Conservation (phyloP, 352 stramenopile species). For the Phytophthora macrochlamydospora region DNA sequence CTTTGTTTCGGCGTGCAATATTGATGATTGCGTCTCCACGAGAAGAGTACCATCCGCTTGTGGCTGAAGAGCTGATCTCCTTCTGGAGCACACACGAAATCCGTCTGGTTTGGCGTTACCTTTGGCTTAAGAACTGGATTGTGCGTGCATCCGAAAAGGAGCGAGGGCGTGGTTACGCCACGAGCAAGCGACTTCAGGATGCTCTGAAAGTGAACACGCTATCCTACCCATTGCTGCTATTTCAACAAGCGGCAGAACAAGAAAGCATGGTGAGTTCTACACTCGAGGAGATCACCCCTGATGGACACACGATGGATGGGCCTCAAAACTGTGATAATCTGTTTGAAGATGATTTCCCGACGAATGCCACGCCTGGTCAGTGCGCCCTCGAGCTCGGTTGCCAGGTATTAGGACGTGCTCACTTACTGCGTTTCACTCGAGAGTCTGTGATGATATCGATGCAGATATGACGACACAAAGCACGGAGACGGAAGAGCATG, state of each 20-base stretch:
- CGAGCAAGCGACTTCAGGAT: slow-evolving; percentile 69
- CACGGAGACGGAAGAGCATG: slow-evolving; percentile 6
- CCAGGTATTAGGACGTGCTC: slow-evolving; percentile 76
- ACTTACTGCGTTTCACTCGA: slow-evolving; percentile 44
- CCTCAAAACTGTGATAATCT: slow-evolving; percentile 37
- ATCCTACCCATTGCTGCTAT: slow-evolving; percentile 70
- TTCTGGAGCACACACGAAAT: slow-evolving; percentile 78
- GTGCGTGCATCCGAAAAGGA: slow-evolving; percentile 77
- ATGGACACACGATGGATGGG: slow-evolving; percentile 3
- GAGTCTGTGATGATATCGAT: slow-evolving; percentile 16
- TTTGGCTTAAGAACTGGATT: slow-evolving; percentile 89
- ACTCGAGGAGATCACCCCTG: slow-evolving; percentile 56
- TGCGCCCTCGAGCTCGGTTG: slow-evolving; percentile 68
- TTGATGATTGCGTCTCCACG: slow-evolving; percentile 83
- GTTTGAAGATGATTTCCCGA: slow-evolving; percentile 74
- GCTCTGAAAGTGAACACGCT: slow-evolving; percentile 73
- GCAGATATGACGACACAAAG: slow-evolving; percentile 18
- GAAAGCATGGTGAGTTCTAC: slow-evolving; percentile 72
- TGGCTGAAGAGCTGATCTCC: slow-evolving; percentile 85
- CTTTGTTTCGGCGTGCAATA: slow-evolving; percentile 76
- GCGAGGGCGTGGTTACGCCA: slow-evolving; percentile 64
- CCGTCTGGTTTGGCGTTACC: slow-evolving; percentile 78
- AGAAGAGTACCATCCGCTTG: slow-evolving; percentile 77
- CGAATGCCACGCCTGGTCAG: slow-evolving; percentile 70
- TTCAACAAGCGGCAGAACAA: slow-evolving; percentile 76